Evolutionary conservation across 2,329 filamentous ascomycete species (phyloP), one percentile per base, ranked within the genome.

Genomic region (Cordyceps militaris): DNA sequence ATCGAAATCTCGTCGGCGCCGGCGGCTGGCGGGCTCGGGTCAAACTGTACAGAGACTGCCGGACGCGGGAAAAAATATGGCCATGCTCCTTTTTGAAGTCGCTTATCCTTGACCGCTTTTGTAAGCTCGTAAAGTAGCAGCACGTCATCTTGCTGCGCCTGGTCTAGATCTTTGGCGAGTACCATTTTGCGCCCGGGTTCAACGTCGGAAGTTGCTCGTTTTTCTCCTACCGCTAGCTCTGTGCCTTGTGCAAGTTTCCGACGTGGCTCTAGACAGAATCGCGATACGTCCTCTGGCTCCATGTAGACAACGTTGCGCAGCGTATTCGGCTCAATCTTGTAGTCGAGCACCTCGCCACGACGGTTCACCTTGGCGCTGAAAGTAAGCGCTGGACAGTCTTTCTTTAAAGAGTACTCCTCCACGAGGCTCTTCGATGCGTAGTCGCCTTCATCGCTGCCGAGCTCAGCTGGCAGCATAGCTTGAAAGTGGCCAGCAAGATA

Each of bases 301-400:
- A 87, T 74, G 62, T 79, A 83, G 10, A 81, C 68, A n/a, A 87
- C 79, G 28, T 81, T 74, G 19, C 71, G 67, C n/a, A 87, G 66
- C 11, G 65, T 73, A 6, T 79, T 80, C 2, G 83, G 77, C 26
- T 78, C 76, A 48, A 88, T 73, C 46, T 76, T 79, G 63, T 75
- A 73, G 9, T 83, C 79, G 8, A 85, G 68, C 3, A 87, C 64
- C 6, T 77, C 69, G 7, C 84, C 85, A 0, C 71, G 66, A 14
- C 73, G 67, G 62, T 82, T 78, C 23, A 88, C 73, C 51, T 75
- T 78, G 5, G 81, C 79, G 60, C 83, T 87, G 64, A 87, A 86
- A 0, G 84, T 87, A 49, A 88, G 73, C 48, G 79, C 79, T 1
- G 79, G 80, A 28, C 73, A 70, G 54, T 74, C 71, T 9, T 75